A percentile compares a stretch with the other conserved stretches of the same genome.
Conservation (phyloP, 1,284 basidiomycete genomes). For the Thelephora terrestris region DNA sequence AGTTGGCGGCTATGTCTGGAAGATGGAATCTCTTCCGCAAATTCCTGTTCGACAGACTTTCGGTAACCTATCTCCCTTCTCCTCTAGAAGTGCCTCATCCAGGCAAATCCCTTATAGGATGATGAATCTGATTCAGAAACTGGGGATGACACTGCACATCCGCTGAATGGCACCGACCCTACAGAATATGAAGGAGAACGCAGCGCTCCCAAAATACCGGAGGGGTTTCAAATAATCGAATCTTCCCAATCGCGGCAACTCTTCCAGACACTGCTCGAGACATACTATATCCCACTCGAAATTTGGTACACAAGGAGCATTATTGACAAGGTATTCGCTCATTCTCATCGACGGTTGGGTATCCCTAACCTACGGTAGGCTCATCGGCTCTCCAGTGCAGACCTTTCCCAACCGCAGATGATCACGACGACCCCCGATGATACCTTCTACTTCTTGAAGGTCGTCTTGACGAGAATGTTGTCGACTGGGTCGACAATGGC, state of each 20-base stretch:
- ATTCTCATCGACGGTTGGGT: neutral
- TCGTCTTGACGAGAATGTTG: constrained; percentile 65
- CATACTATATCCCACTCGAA: constrained; percentile 85
- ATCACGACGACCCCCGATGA: constrained; percentile 82
- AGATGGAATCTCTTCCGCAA: constrained; percentile 88
- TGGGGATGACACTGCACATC: neutral
- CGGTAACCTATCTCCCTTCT: constrained; percentile 28
- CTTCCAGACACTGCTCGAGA: constrained; percentile 61
- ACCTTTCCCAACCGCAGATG: constrained; percentile 51
- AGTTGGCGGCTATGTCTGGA: constrained; percentile 82
- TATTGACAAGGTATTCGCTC: constrained; percentile 66
- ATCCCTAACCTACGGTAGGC: constrained; percentile 34
- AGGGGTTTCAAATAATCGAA: constrained; percentile 31
- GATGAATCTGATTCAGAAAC: constrained; percentile 9
- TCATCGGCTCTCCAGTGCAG: constrained; percentile 57
- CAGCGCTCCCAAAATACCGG: constrained; percentile 6
- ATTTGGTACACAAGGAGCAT: constrained; percentile 85
- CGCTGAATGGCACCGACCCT: neutral
- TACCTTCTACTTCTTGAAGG: constrained; percentile 88
- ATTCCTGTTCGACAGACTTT: constrained; percentile 71
- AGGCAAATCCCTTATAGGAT: neutral
- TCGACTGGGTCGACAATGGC: constrained; percentile 59
- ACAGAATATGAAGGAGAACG: neutral
- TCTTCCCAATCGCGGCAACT: constrained; percentile 45
- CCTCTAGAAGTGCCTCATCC: neutral